Evolutionary conservation across 73 alveolate species (phyloP).

Genomic region (Tetrahymena malaccensis): DNA sequence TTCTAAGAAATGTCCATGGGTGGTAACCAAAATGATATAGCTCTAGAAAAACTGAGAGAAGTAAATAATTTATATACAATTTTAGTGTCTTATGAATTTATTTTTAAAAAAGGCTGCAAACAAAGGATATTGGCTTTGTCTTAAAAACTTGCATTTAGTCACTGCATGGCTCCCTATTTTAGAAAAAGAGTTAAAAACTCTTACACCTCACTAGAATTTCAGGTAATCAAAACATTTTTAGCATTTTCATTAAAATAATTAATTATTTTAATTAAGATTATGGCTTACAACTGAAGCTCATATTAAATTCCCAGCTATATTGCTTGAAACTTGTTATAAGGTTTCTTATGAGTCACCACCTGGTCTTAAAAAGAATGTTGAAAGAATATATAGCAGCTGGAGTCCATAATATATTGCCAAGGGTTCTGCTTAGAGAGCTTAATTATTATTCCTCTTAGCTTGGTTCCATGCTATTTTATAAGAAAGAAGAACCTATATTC

Average conservation of each 20-base stretch:
- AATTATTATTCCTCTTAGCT: conserved; percentile 93
- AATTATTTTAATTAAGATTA: no score
- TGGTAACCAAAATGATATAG: conserved; percentile 97
- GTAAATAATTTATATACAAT: not conserved
- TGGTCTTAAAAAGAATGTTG: conserved; percentile 97
- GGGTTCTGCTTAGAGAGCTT: conserved; percentile 77
- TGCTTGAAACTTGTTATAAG: conserved; percentile 92
- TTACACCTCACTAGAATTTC: conserved; percentile 93
- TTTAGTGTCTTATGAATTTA: no score
- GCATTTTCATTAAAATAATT: no score
- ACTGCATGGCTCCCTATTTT: conserved; percentile 97
- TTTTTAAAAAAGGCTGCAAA: conserved; percentile 87
- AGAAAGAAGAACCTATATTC: conserved; percentile 99
- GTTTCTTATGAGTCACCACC: conserved; percentile 99
- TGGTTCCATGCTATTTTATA: conserved; percentile 99
- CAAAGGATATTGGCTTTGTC: conserved; percentile 98
- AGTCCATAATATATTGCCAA: conserved; percentile 71
- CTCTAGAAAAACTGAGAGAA: conserved; percentile 69
- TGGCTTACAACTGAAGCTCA: conserved; percentile 99
- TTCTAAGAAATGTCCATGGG: conserved; percentile 99
- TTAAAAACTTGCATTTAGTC: conserved; percentile 98
- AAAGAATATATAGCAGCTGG: conserved; percentile 89
- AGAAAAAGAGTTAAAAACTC: conserved; percentile 93
- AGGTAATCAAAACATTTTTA: not conserved
- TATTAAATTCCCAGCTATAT: conserved; percentile 96